Conservation (phyloP, 2,329 filamentous ascomycete species). For the Colletotrichum shisoi region DNA sequence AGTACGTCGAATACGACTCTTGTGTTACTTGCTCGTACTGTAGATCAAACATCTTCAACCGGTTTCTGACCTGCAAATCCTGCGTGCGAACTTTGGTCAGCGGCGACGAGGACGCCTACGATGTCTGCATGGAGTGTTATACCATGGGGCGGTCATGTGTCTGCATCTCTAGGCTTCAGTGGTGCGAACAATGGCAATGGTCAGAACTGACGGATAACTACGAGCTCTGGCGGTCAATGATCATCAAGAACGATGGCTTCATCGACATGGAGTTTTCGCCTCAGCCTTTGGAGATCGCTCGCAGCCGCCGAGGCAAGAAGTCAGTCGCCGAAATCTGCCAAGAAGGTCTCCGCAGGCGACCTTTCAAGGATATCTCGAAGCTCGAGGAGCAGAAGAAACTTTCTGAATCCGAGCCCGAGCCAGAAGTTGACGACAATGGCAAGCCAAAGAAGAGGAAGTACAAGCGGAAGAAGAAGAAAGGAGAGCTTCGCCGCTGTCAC, state of each 20-base stretch:
- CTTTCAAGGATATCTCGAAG: conserved; percentile 82
- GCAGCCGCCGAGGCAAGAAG: conserved; percentile 73
- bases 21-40: conserved; percentile 97
- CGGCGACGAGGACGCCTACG: conserved; percentile 84
- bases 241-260: conserved; percentile 76
- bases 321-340: conserved; percentile 93
- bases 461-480: conserved; percentile 62
- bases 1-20: conserved; percentile 83
- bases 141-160: conserved; percentile 94
- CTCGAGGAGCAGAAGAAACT: conserved; percentile 58
- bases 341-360: conserved; percentile 79
- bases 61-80: conserved; percentile 89
- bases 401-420: conserved; percentile 58
- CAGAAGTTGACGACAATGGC: conserved; percentile 66
- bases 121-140: conserved; percentile 98
- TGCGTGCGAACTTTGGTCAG: conserved; percentile 74
- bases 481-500: conserved; percentile 73
- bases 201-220: conserved; percentile 77
- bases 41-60: conserved; percentile 94
- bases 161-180: conserved; percentile 83
- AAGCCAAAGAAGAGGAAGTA: conserved; percentile 69
- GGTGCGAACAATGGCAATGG: conserved; percentile 95
- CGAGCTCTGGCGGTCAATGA: conserved; percentile 80
- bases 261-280: conserved; percentile 72
- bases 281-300: conserved; percentile 73